A percentile compares a stretch with the other conserved stretches of the same genome.
These are phyloP conservation scores for Peronospora farinosa DNA, from an alignment of 352 stramenopile species.

Conservation along the genomic window DNA sequence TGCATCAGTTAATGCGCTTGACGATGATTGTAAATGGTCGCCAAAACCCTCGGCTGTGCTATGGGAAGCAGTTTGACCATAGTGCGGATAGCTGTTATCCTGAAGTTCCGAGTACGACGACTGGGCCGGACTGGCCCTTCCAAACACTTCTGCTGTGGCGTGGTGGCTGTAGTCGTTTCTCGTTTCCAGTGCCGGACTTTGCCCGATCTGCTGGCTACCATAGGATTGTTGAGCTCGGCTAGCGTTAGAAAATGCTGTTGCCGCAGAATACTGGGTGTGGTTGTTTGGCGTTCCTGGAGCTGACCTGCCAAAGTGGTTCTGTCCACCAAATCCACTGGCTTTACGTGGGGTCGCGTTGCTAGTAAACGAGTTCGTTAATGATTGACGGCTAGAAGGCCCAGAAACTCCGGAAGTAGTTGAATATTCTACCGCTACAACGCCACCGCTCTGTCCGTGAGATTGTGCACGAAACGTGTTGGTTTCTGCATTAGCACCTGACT, in stretches of 20 bases:
- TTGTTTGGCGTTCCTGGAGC: slow-evolving; percentile 14
- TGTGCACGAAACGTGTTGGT: slow-evolving; percentile 9
- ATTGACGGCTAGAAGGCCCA: slow-evolving; percentile 22
- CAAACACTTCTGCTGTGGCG: slow-evolving; percentile 14
- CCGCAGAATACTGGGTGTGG: slow-evolving; percentile 16
- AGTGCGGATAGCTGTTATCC: slow-evolving; percentile 6
- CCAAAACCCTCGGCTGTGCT: slow-evolving; percentile 3
- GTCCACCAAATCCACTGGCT: slow-evolving; percentile 9
- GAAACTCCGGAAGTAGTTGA: slow-evolving; percentile 4
- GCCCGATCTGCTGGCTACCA: slow-evolving; percentile 16
- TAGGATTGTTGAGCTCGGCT: slow-evolving; percentile 11
- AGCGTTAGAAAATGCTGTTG: slow-evolving; percentile 8
- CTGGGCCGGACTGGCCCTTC: slow-evolving; percentile 12
- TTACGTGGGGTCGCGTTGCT: slow-evolving; percentile 14
- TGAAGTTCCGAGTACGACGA: slow-evolving; percentile 10
- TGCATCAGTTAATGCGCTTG: slow-evolving; percentile 19
- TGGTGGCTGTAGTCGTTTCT: slow-evolving; percentile 17
- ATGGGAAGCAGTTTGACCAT: slow-evolving; percentile 4
- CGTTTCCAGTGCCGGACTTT: slow-evolving; percentile 11
- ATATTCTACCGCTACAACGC: slow-evolving; percentile 2
- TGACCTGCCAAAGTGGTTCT: slow-evolving; percentile 12
- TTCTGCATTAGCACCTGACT: slow-evolving; percentile 8
- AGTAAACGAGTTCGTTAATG: slow-evolving; percentile 21
- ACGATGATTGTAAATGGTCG: slow-evolving; percentile 13
- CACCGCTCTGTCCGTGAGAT: slow-evolving; percentile 13